Percentiles rank a stretch among this genome's conserved stretches.
Evolutionary conservation across 805 yeast genomes (phyloP).

Genomic region (Kodamaea restingae): DNA sequence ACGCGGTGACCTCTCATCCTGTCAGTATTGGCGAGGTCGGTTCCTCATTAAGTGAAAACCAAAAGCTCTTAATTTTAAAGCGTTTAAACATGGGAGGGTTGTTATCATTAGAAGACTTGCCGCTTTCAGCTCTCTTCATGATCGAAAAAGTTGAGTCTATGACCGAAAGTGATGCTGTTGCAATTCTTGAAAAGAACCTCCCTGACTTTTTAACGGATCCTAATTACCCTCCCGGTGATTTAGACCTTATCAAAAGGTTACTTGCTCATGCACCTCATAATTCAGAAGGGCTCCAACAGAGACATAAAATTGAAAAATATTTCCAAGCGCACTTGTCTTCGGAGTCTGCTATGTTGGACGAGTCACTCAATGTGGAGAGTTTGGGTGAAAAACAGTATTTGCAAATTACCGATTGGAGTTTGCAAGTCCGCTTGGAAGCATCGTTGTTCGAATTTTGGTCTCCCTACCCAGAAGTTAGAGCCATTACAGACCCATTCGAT

Average conservation of each 20-base stretch:
- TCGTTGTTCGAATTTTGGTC: constrained; percentile 36
- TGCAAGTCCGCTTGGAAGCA: constrained; percentile 36
- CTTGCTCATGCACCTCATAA: constrained; percentile 8
- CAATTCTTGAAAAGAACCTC: constrained; percentile 36
- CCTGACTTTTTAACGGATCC: constrained; percentile 44
- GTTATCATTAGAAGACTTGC: constrained; percentile 28
- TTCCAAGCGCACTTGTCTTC: not conserved
- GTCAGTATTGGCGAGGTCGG: constrained; percentile 23
- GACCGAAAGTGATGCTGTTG: constrained; percentile 35
- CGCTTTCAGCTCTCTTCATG: constrained; percentile 26
- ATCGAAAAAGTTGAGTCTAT: constrained; percentile 26
- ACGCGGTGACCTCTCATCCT: constrained; percentile 20
- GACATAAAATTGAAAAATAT: not conserved
- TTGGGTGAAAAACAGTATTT: constrained; percentile 3
- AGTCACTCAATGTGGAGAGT: not conserved
- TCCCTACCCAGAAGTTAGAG: constrained; percentile 38
- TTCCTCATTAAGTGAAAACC: constrained; percentile 18
- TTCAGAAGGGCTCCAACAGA: not conserved
- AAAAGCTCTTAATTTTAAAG: constrained; percentile 26
- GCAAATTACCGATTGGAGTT: constrained; percentile 26
- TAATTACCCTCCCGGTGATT: constrained; percentile 39
- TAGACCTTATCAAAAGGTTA: constrained; percentile 25
- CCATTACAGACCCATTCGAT: constrained; percentile 47
- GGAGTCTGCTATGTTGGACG: not conserved
- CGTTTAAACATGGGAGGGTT: constrained; percentile 25